Conservation (phyloP, 2,329 filamentous ascomycete genomes). For the Neonectria magnoliae region DNA sequence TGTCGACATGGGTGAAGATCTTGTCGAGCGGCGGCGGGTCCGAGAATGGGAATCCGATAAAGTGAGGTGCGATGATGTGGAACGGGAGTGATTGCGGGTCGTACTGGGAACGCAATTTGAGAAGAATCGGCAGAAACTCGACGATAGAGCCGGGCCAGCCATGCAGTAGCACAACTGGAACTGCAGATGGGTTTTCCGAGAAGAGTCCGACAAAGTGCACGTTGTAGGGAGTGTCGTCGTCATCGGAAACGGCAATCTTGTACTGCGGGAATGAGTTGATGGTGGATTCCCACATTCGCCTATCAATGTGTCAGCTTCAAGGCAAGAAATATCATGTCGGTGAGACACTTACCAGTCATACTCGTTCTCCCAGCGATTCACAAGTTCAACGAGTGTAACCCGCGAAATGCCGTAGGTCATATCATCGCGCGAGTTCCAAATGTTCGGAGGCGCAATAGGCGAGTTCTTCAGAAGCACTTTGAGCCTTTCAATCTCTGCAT, state of each 20-base stretch:
- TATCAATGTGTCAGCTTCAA: background rate
- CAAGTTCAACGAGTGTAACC: slow-evolving; percentile 5
- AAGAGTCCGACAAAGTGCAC: slow-evolving; percentile 28
- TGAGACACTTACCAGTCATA: slow-evolving; percentile 10
- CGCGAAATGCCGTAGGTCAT: background rate
- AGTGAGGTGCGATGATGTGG: slow-evolving; percentile 13
- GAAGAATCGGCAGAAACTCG: slow-evolving; percentile 26
- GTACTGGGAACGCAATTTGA: slow-evolving; percentile 11
- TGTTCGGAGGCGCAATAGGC: background rate
- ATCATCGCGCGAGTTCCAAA: slow-evolving; percentile 10
- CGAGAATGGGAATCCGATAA: slow-evolving; percentile 13
- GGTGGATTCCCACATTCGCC: slow-evolving; percentile 28
- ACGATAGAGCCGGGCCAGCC: slow-evolving; percentile 32
- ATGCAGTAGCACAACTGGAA: slow-evolving; percentile 23
- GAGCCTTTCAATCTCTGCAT: slow-evolving; percentile 5
- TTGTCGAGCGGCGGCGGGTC: slow-evolving; percentile 6
- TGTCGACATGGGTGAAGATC: slow-evolving; percentile 5
- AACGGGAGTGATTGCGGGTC: slow-evolving; percentile 11
- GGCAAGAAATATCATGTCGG: background rate
- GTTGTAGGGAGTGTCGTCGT: slow-evolving; percentile 17
- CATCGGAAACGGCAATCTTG: slow-evolving; percentile 17
- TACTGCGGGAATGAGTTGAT: slow-evolving; percentile 31
- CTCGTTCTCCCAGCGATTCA: slow-evolving; percentile 1
- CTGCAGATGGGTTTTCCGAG: slow-evolving; percentile 3
- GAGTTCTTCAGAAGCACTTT: slow-evolving; percentile 7